Base-by-base conservation (phyloP, 208 protist genomes). In the Wallacemonas collosoma region DNA sequence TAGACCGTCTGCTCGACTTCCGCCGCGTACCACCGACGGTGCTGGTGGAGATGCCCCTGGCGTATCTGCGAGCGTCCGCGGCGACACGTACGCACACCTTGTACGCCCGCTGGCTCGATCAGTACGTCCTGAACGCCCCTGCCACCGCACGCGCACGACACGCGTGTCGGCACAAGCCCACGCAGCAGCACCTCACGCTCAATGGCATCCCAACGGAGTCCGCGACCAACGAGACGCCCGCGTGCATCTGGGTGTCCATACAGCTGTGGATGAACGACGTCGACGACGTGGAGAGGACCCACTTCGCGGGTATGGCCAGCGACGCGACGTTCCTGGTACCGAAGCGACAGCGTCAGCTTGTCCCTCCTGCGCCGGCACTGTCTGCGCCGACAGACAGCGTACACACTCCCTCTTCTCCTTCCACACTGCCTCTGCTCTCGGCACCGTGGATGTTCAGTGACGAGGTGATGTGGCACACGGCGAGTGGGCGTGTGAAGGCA, bases 201-300 rank as follows among this genome's bases (percentile, higher is more conserved):
- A 62, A 35, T 15, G 56, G 26, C 56, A 44, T 40, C n/a, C 47
- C 44, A 17, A 0, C 39, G 60, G 35, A 57, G 36, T 14, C 68
- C n/a, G n/a, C 12, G 43, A 36, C 58, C 26, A 26, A 26, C 26
- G 26, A 26, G 26, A 26, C 26, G 26, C 26, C 26, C 26, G 26
- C 26, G 17, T 82, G 77, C 54, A 68, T 87, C 14, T 72, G 58
- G 15, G 82, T 73, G 2, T 84, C 78, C 12, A 15, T 87, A 2
- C 82, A 87, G 68, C 71, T 87, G 3, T 87, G 78, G 77, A 70
- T 83, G 73, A 73, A 50, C 61, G 76, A 79, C 45, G 82, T 87
- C 39, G 65, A 80, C 50, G n/a, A 6, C 26, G 62, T 45, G n/a
- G 71, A 79, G 36, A 63, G 11, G n/a, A 69, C 76, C 12, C 8